Evolutionary conservation across 176 grass and related monocot species (phyloP), one percentile per base, ranked within the genome.

Genomic region (Juncus effusus): DNA sequence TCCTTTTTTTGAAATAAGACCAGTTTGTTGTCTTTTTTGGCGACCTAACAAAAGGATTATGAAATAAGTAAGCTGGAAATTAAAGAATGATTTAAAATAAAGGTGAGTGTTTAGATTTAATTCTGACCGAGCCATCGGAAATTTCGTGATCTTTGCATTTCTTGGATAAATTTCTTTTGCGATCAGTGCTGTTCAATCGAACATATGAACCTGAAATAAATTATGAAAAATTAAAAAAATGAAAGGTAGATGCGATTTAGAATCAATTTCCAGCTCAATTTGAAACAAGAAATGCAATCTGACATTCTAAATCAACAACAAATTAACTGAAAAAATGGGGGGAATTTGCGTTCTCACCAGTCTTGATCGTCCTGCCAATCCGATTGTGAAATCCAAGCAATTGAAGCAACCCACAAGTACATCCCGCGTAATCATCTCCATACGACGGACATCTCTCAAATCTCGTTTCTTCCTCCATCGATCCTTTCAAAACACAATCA

Each of bases 171-270:
- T 6, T 47, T 47, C 9, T 7, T 57, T 71, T 51, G n/a, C 14
- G 40, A 45, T 57, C 68, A 10, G 11, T 59, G 54, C 13, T 59
- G 54, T 42, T 38, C 52, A 72, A 35, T 40, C 68, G 68, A 59
- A 37, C 38, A 59, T 72, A 72, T 42, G 68, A 40, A 72, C 68
- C 68, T 72, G 41, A 39, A 65, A 69, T 69, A 41, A 41, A 19
- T 51, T 9, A 55, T 57, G 49, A 13, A 52, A 54, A 70, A 71
- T 40, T 28, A 56, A 71, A 70, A 8, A 9, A 52, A 51, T 67
- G 4, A 2, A 19, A 47, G 9, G 40, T 36, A 7, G 19, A 10
- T 5, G 42, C 40, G 7, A 16, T 36, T 47, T 13, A 28, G 19
- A 28, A 28, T 28, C 19, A 28, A 28, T 28, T 28, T 28, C 19